Conservation (phyloP, 2,329 filamentous ascomycete genomes). For the Fusarium sp. region DNA sequence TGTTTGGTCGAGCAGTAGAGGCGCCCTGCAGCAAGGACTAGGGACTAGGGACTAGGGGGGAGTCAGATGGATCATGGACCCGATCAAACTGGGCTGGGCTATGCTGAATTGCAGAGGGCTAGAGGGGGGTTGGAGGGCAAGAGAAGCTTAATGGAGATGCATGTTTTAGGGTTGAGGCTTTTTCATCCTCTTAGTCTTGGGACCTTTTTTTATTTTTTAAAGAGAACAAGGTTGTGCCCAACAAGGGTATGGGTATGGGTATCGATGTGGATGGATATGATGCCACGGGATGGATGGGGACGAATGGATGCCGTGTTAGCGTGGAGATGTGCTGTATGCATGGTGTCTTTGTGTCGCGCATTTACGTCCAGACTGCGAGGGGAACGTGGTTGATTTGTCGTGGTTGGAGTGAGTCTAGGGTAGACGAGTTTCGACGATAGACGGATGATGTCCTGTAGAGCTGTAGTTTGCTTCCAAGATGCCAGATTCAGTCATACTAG, state of each 20-base stretch:
- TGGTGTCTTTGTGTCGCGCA: conserved; percentile 25
- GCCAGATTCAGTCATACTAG: conserved; percentile 12
- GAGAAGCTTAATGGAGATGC: conserved; percentile 45
- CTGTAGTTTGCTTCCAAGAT: conserved; percentile 2
- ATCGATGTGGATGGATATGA: conserved; percentile 15
- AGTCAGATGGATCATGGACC: conserved; percentile 4
- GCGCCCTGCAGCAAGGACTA: conserved; percentile 20
- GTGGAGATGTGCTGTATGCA: conserved; percentile 17
- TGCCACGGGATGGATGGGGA: conserved; percentile 14
- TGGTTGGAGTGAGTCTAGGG: neutral
- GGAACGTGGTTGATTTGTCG: conserved; percentile 27
- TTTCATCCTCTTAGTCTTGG: conserved; percentile 21
- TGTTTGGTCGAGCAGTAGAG: conserved; percentile 40
- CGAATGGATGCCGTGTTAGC: conserved; percentile 27
- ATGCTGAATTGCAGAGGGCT: no score
- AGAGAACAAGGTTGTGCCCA: no score
- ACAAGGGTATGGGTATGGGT: neutral
- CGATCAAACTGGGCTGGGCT: conserved; percentile 9
- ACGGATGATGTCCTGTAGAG: conserved; percentile 24
- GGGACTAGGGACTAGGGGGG: conserved; percentile 11
- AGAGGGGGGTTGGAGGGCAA: conserved; percentile 7
- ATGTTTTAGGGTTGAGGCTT: conserved; percentile 41
- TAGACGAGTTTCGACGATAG: conserved; percentile 22
- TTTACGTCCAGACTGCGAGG: conserved; percentile 11
- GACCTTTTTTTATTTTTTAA: no score